phyloP scores from a whole-genome alignment of 768 basidiomycete genomes.

The Boletus rubroflammeus region DNA sequence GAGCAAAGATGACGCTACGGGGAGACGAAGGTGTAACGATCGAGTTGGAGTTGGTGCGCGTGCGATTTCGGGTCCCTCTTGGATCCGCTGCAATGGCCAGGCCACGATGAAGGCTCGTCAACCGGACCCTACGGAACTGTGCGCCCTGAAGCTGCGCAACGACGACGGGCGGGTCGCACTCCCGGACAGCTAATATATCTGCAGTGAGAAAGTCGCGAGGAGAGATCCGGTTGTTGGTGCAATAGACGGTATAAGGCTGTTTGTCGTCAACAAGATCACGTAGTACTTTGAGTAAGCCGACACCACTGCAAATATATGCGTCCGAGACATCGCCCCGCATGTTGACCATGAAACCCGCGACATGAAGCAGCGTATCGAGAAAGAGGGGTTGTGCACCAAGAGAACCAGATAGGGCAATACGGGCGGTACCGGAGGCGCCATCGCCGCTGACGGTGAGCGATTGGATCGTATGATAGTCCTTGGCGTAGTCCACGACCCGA shows the following conservation, averaged over 20 bases:
- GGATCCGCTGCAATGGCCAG: conserved; percentile 36
- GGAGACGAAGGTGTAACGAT: conserved; percentile 26
- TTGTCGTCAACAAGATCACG: conserved; percentile 40
- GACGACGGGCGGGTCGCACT: conserved; percentile 35
- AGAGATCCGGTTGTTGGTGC: conserved; percentile 41
- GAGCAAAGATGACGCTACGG: conserved; percentile 26
- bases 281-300: conserved; percentile 48
- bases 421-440: conserved; percentile 51
- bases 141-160: conserved; percentile 57
- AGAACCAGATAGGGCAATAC: conserved; percentile 39
- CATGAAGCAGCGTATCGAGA: conserved; percentile 64
- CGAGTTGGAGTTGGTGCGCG: conserved; percentile 28
- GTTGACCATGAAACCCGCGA: conserved; percentile 69
- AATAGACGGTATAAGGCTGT: conserved; percentile 49
- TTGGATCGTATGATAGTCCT: conserved; percentile 54
- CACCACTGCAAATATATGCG: conserved; percentile 60
- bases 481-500: conserved; percentile 61
- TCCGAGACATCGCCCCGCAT: conserved; percentile 46
- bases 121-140: conserved; percentile 53
- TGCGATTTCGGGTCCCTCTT: conserved; percentile 3
- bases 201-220: conserved; percentile 45
- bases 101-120: conserved; percentile 46
- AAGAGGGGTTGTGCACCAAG: conserved; percentile 55
- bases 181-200: conserved; percentile 49
- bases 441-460: conserved; percentile 47